Evolutionary conservation across 2,329 filamentous ascomycete genomes (phyloP), one percentile per base, ranked within the genome.

Genomic region (Aspergillus sp.): DNA sequence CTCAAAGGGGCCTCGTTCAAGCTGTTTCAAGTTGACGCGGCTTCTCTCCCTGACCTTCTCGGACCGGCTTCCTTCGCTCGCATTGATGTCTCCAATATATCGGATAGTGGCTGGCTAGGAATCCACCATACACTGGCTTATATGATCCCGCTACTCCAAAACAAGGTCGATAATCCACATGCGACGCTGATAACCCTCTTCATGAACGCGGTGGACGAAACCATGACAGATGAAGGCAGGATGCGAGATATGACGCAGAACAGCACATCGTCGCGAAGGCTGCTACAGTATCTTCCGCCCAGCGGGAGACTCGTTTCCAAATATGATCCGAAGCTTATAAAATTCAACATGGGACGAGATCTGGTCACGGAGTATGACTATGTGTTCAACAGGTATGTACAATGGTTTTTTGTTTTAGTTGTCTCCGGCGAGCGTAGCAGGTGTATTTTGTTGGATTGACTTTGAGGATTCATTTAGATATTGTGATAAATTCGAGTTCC

Each of bases 51-150:
- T 8, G 30, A 52, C 19, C 33, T 54, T n/a, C 27, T 65, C 24
- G 47, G 59, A 9, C 3, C 12, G 27, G 17, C 51, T 5, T 50
- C 41, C 22, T 77, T 75, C 59, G 72, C 70, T 55, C 68, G 76
- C 4, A 75, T 79, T 39, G 76, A 79, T 66, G 76, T 78, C 0
- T 69, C 75, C 3, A 79, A 79, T 59, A 74, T 79, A 17, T 63
- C 67, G n/a, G 76, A 80, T 56, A 13, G 27, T 0, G 62, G 59
- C 15, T 77, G 72, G 49, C 24, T 77, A 2, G 75, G 75, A 0
- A 61, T 67, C 3, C 11, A 54, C 4, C 33, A 12, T 1, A 69
- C 65, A 1, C 54, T 79, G 1, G 1, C 7, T 0, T 41, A 56
- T 12, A 70, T 79, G 37, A 65, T 59, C 3, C 70, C 68, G 0